Evolutionary conservation across 192 early-diverging fungal genomes (phyloP).

Genomic region (Backusella parvicylindrica): DNA sequence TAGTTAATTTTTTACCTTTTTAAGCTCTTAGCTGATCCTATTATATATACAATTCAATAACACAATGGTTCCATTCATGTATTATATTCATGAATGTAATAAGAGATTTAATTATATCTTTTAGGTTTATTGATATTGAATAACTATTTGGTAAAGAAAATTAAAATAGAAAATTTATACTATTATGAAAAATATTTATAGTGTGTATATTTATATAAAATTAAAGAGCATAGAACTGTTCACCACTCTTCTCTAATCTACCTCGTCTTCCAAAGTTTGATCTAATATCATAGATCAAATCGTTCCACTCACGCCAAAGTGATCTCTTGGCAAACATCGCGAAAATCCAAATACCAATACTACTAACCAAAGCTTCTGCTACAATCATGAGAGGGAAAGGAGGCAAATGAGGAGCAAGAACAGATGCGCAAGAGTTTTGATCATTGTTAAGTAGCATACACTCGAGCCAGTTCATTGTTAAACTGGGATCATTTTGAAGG

Average conservation of each 20-base stretch:
- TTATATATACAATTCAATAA: too few species aligned
- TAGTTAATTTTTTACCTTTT: too few species aligned
- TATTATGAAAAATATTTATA: neutral
- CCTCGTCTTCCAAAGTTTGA: neutral
- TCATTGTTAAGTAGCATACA: slow-evolving; percentile 31
- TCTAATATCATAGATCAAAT: slow-evolving; percentile 35
- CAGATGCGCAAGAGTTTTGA: slow-evolving; percentile 39
- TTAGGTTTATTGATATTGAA: too few species aligned
- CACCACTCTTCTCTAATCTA: neutral
- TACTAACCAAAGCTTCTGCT: slow-evolving; percentile 41
- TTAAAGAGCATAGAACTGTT: neutral
- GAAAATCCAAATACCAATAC: slow-evolving; percentile 43
- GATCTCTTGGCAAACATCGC: slow-evolving; percentile 43
- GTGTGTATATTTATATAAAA: neutral
- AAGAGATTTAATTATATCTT: too few species aligned
- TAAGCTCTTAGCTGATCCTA: too few species aligned
- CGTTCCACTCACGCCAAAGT: slow-evolving; percentile 43
- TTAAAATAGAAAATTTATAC: neutral
- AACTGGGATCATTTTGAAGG: neutral
- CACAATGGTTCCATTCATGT: too few species aligned
- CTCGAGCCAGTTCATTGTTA: slow-evolving; percentile 30
- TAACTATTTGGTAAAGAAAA: neutral
- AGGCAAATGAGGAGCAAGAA: slow-evolving; percentile 34
- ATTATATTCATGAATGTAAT: too few species aligned
- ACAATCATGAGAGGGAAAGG: slow-evolving; percentile 43